Base-by-base conservation (phyloP, 805 yeast genomes). In the Candida gorgasii region DNA sequence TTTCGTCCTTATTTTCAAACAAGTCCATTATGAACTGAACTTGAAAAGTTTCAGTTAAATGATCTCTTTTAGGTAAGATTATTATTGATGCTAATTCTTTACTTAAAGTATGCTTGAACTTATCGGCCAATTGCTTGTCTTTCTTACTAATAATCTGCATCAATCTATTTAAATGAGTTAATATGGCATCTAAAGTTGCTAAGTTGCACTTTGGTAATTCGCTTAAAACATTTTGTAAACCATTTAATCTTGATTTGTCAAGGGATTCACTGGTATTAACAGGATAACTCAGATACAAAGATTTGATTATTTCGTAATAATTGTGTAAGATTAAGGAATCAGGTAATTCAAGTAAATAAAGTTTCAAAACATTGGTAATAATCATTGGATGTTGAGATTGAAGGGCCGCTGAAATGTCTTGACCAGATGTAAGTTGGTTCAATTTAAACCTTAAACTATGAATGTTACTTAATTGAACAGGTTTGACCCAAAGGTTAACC, bases 171-270 rank as follows among this genome's bases (percentile, higher is more conserved):
- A 88, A 76, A 61, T 88, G 96, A 1, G 89, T 80, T 28, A 83
- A 75, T n/a, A 88, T 62, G 1, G 90, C 89, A 58, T 85, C 90
- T 41, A 88, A 71, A 0, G 95, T 85, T 1, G 95, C 92, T 32
- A 87, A 68, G 53, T 84, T 85, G 34, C 84, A 73, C 39, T 82
- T 78, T 15, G 89, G 81, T 41, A 88, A 69, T 44, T 85, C 85
- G 3, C 78, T 71, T 44, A 88, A 67, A 0, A 84, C 78, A 46
- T 81, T 84, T 28, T 78, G 83, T 39, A 87, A 62, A 0, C 89
- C 89, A 36, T 70, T 74, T 11, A 84, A 64, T 43, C 95, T 71
- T 14, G 65, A 51, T 54, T 36, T 69, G 17, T 52, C 50, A 15
- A 54, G 45, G 49, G 24, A 74, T 67, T 54, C 73, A 28, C 44